These are phyloP conservation scores for Flaveria trinervia DNA, from an alignment of 129 eudicot genomes.

Conservation along the genomic window DNA sequence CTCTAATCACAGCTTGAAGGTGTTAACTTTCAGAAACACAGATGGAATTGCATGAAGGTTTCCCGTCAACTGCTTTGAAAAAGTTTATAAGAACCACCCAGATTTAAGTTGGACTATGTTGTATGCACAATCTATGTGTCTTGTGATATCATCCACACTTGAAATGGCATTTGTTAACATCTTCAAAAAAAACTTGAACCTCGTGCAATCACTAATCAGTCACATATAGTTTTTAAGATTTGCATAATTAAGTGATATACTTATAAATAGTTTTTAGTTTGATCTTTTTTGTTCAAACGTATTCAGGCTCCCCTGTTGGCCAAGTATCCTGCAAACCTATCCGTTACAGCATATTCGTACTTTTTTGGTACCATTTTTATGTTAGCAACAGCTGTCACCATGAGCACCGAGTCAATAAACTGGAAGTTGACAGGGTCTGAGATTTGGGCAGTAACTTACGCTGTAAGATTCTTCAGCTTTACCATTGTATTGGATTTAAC, in stretches of 20 bases:
- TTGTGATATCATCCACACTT: background rate
- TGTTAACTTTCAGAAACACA: background rate
- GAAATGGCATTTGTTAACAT: background rate
- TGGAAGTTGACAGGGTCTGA: constrained; percentile 80
- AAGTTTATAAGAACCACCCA: background rate
- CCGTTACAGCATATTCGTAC: constrained; percentile 95
- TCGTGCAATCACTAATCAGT: constrained; percentile 2
- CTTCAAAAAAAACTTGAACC: background rate
- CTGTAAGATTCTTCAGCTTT: constrained; percentile 59
- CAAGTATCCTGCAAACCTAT: constrained; percentile 91
- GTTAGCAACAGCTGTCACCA: constrained; percentile 62
- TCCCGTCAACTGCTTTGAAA: background rate
- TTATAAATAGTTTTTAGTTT: background rate
- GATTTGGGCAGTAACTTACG: constrained; percentile 78
- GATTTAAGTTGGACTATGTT: background rate
- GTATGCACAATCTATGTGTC: background rate
- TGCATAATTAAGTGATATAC: background rate
- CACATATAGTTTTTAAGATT: constrained; percentile 5
- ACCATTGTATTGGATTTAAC: background rate
- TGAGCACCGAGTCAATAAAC: constrained; percentile 56
- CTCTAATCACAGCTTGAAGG: background rate
- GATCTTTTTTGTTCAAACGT: background rate
- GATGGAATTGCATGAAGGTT: background rate
- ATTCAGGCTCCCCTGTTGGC: constrained; percentile 90
- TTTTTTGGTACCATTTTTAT: constrained; percentile 79